These are phyloP conservation scores for Stagonosporopsis cucurbitacearum DNA, from an alignment of 2,329 filamentous ascomycete genomes.

Conservation along the genomic window DNA sequence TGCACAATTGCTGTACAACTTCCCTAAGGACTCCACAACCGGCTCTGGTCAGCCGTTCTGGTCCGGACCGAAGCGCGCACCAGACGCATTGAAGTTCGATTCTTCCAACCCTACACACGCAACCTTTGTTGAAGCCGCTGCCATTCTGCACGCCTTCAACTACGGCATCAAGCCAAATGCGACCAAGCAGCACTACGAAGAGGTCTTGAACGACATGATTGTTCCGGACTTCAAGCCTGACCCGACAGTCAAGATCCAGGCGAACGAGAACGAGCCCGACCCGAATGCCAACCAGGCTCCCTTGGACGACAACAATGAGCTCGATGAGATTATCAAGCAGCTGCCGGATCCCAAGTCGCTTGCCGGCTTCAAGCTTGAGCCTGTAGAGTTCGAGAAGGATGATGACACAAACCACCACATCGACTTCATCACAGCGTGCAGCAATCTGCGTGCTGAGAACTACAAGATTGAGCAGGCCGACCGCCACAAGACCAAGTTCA, in stretches of 20 bases:
- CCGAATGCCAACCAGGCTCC: conserved; percentile 72
- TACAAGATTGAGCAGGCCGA: conserved; percentile 96
- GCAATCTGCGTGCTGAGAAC: conserved; percentile 95
- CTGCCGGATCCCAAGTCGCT: conserved; percentile 81
- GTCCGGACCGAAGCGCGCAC: conserved; percentile 97
- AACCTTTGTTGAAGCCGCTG: conserved; percentile 83
- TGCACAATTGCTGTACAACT: conserved; percentile 93
- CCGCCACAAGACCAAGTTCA: conserved; percentile 98
- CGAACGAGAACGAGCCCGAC: conserved; percentile 92
- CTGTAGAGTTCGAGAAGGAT: conserved; percentile 98
- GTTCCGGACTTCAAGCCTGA: conserved; percentile 94
- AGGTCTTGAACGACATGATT: conserved; percentile 89
- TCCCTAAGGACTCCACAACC: conserved; percentile 90
- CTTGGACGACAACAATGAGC: conserved; percentile 76
- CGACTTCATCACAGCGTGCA: conserved; percentile 97
- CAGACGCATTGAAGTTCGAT: conserved; percentile 89
- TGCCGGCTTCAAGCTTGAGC: conserved; percentile 84
- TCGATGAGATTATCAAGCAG: conserved; percentile 72
- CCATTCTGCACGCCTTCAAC: conserved; percentile 96
- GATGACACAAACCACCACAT: conserved; percentile 98
- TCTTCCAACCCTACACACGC: conserved; percentile 84
- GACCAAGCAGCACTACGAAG: conserved; percentile 74
- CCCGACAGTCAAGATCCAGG: conserved; percentile 93
- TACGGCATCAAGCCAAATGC: conserved; percentile 91
- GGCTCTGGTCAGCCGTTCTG: conserved; percentile 92